A percentile compares a stretch with the other conserved stretches of the same genome.
These are phyloP conservation scores for Rhodotorula graminis DNA, from an alignment of 768 basidiomycete species.

Conservation along the genomic window DNA sequence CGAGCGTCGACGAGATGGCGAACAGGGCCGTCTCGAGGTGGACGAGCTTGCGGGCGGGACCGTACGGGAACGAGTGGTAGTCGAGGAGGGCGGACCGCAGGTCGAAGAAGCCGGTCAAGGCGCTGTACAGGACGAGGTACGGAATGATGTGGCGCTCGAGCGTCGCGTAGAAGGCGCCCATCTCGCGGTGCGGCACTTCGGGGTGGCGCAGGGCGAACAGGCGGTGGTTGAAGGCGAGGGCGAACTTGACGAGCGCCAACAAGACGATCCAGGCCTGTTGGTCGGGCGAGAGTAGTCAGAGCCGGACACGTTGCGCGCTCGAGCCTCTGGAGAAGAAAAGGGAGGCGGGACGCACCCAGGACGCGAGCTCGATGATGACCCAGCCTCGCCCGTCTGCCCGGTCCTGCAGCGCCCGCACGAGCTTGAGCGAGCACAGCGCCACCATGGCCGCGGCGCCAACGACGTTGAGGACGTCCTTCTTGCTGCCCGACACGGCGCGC, in stretches of 20 bases:
- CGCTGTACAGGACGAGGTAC: slow-evolving; percentile 27
- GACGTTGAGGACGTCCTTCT: slow-evolving; percentile 18
- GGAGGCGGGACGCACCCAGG: slow-evolving; percentile 26
- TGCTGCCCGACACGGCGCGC: slow-evolving; percentile 21
- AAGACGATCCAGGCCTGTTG: slow-evolving; percentile 27
- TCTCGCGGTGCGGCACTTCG: slow-evolving; percentile 5
- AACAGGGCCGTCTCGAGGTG: slow-evolving; percentile 22
- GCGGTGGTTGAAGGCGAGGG: slow-evolving; percentile 20
- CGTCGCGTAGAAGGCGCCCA: slow-evolving; percentile 12
- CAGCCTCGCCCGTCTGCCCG: slow-evolving; percentile 1
- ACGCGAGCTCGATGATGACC: neutral
- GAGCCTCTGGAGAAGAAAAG: neutral
- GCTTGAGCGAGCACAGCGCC: neutral
- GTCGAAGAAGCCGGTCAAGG: slow-evolving; percentile 40
- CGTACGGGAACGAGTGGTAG: slow-evolving; percentile 1
- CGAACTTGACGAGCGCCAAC: slow-evolving; percentile 30
- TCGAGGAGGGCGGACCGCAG: slow-evolving; percentile 37
- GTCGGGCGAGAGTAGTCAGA: neutral
- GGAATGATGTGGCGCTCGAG: slow-evolving; percentile 39
- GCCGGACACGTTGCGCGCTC: neutral
- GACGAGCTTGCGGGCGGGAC: neutral
- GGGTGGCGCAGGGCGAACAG: slow-evolving; percentile 21
- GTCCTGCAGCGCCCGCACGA: neutral
- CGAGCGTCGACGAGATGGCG: slow-evolving; percentile 13
- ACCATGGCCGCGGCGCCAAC: neutral